Conservation (phyloP, 1,139 yeast species). For the Yamadazyma triangularis region DNA sequence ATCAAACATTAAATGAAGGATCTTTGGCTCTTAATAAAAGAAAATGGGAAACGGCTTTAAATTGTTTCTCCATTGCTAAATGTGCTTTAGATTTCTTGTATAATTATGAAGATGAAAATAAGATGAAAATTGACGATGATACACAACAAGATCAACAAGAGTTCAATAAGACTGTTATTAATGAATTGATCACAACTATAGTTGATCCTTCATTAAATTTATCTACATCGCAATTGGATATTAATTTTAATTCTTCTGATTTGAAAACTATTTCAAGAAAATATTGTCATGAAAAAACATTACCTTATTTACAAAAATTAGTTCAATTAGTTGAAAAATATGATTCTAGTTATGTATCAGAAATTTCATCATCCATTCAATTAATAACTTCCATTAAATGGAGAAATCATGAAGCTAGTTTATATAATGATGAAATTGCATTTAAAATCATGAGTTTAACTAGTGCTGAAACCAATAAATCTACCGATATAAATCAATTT, state of each 20-base stretch:
- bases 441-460: constrained; percentile 47
- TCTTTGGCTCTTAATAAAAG: constrained; percentile 52
- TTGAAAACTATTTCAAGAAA: constrained; percentile 45
- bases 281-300: constrained; percentile 29
- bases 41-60: constrained; percentile 53
- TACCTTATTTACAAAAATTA: constrained; percentile 32
- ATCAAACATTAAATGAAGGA: constrained; percentile 59
- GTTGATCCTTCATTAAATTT: constrained; percentile 68
- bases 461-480: constrained; percentile 21
- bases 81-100: constrained; percentile 53
- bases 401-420: constrained; percentile 69
- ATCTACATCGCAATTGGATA: constrained; percentile 44
- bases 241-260: constrained; percentile 26
- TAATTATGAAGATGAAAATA: constrained; percentile 8
- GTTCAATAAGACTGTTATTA: constrained; percentile 40
- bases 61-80: constrained; percentile 56
- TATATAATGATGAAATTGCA: constrained; percentile 72
- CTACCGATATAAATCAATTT: constrained; percentile 22
- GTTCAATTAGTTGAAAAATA: constrained; percentile 33
- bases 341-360: constrained; percentile 41
- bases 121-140: constrained; percentile 3
- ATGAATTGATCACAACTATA: constrained; percentile 54
- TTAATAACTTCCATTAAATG: constrained; percentile 47
- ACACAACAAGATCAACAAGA: constrained; percentile 14
- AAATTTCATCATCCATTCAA: constrained; percentile 22